Evolutionary conservation across 148 eudicot genomes (phyloP).

Genomic region (Rhododendron griersonianum): DNA sequence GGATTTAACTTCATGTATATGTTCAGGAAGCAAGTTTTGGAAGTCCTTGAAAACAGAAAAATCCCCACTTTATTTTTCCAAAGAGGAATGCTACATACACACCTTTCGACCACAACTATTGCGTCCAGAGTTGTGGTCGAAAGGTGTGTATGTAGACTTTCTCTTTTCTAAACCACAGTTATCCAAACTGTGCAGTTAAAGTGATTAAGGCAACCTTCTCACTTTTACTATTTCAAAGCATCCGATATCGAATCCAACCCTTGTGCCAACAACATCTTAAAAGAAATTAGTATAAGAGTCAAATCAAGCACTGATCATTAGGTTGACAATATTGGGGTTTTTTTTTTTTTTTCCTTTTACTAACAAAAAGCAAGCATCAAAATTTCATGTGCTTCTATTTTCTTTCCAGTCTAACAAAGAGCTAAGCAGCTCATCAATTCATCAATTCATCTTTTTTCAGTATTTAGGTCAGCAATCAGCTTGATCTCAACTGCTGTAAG

Average conservation of each 20-base stretch:
- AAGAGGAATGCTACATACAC: not conserved
- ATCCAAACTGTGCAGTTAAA: not conserved
- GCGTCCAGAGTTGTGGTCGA: no score
- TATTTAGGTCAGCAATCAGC: conserved; percentile 5
- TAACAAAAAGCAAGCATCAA: not conserved
- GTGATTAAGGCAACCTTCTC: not conserved
- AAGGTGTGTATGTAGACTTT: no score
- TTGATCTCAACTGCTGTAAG: conserved; percentile 9
- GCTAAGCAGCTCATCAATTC: not conserved
- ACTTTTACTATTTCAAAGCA: not conserved
- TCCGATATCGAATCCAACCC: not conserved
- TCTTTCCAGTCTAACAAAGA: not conserved
- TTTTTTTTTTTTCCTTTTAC: not conserved
- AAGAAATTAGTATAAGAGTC: not conserved
- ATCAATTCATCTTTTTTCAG: not conserved
- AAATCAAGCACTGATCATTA: not conserved
- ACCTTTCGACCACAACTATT: not conserved
- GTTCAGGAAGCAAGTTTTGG: not conserved
- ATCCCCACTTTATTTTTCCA: not conserved
- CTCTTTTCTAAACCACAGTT: not conserved
- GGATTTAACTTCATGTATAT: not conserved
- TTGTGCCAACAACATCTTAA: not conserved
- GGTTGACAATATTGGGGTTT: not conserved
- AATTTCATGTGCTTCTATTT: not conserved
- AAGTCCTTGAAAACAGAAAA: not conserved